These are phyloP conservation scores for Paspalum notatum DNA, from an alignment of 176 grass and related monocot species.

Conservation along the genomic window DNA sequence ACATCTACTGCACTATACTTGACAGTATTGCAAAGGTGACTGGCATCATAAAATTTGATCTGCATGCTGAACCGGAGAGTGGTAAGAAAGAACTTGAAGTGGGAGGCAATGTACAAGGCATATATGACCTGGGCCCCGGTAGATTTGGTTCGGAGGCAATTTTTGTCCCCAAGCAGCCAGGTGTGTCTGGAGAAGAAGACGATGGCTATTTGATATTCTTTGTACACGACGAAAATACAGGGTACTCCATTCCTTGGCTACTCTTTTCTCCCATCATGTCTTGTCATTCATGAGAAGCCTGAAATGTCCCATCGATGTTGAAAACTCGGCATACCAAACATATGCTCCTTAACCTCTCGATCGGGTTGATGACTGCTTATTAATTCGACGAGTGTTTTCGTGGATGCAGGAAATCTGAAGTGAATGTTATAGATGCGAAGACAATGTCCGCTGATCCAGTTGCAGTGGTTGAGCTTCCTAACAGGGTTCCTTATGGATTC, in stretches of 20 bases:
- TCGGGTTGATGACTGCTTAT: not conserved
- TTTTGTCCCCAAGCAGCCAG: constrained; percentile 74
- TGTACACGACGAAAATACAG: constrained; percentile 86
- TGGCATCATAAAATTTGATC: constrained; percentile 86
- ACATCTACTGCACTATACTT: constrained; percentile 73
- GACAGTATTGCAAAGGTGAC: constrained; percentile 70
- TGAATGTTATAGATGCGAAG: constrained; percentile 90
- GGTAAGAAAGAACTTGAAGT: constrained; percentile 77
- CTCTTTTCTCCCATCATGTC: not conserved
- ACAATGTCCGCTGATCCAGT: constrained; percentile 85
- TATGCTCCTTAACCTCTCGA: not conserved
- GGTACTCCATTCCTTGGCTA: constrained; percentile 51
- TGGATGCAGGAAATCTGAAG: constrained; percentile 77
- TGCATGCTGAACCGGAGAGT: constrained; percentile 61
- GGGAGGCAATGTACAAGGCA: constrained; percentile 77
- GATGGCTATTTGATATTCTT: constrained; percentile 92
- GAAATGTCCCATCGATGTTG: not conserved
- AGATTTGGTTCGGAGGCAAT: constrained; percentile 87
- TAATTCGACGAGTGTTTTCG: not conserved
- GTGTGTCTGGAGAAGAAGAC: constrained; percentile 74
- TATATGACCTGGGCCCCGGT: constrained; percentile 73
- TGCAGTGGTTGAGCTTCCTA: constrained; percentile 80
- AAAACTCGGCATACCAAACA: not conserved
- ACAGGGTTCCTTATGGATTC: constrained; percentile 84
- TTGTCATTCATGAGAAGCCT: not conserved